A percentile compares a stretch with the other conserved stretches of the same genome.
Conservation (phyloP, 2,329 filamentous ascomycete species). For the Cladosporium velox region DNA sequence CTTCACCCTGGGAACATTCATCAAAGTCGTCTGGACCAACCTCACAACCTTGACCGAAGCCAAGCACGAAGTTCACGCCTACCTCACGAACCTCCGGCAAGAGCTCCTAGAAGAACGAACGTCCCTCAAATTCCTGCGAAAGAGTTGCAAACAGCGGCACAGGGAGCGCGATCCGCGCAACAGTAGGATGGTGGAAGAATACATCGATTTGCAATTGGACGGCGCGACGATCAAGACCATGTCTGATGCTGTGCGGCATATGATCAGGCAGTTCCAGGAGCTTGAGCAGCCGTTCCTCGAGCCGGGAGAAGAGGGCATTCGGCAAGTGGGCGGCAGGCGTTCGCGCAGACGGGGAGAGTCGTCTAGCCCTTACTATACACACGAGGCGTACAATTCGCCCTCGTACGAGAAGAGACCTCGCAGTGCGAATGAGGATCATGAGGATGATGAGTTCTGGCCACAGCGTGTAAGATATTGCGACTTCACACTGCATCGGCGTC, state of each 20-base stretch:
- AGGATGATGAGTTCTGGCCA: constrained; percentile 37
- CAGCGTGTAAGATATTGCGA: constrained; percentile 38
- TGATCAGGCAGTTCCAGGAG: constrained; percentile 41
- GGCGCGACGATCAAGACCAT: constrained; percentile 41
- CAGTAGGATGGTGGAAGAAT: constrained; percentile 24
- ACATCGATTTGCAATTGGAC: constrained; percentile 33
- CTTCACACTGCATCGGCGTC: constrained; percentile 39
- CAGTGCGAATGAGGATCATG: constrained; percentile 31
- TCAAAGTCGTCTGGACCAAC: constrained; percentile 46
- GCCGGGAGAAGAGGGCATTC: constrained; percentile 30
- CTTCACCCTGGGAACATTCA: constrained; percentile 47
- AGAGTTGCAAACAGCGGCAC: constrained; percentile 14
- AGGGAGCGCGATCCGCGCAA: constrained; percentile 28
- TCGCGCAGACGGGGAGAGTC: constrained; percentile 27
- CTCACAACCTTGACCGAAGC: constrained; percentile 42
- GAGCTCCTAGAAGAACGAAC: constrained; percentile 45
- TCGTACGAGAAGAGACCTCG: constrained; percentile 32
- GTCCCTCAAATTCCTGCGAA: constrained; percentile 36
- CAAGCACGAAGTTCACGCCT: constrained; percentile 42
- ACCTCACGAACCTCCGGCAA: constrained; percentile 44
- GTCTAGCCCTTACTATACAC: constrained; percentile 30
- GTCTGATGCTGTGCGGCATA: constrained; percentile 38
- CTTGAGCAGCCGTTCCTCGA: constrained; percentile 44
- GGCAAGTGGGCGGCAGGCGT: constrained; percentile 25
- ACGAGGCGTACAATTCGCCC: constrained; percentile 34